These are phyloP conservation scores for Neurospora sp. DNA, from an alignment of 2,329 filamentous ascomycete genomes.

Conservation along the genomic window DNA sequence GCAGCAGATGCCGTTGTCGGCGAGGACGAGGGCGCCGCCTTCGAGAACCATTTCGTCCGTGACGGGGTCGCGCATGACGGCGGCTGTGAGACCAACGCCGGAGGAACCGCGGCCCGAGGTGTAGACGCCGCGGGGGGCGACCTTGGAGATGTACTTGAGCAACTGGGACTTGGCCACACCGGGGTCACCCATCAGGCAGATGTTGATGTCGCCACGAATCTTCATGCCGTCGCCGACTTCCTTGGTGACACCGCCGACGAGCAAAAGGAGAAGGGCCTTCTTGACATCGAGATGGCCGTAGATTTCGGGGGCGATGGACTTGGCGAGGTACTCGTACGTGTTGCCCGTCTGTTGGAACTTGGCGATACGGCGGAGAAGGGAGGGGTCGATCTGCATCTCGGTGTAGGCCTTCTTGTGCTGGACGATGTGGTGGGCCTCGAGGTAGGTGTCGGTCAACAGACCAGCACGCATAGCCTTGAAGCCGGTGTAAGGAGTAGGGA, in stretches of 20 bases:
- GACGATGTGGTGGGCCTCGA: slow-evolving; percentile 85
- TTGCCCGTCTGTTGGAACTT: slow-evolving; percentile 77
- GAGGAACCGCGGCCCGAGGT: slow-evolving; percentile 73
- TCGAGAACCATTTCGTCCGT: slow-evolving; percentile 80
- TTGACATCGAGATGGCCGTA: slow-evolving; percentile 96
- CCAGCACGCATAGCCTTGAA: slow-evolving; percentile 96
- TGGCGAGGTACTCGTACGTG: slow-evolving; percentile 89
- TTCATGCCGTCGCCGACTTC: slow-evolving; percentile 97
- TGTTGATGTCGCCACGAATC: slow-evolving; percentile 97
- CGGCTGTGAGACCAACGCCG: slow-evolving; percentile 72
- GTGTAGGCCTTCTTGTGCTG: slow-evolving; percentile 99
- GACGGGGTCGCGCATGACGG: slow-evolving; percentile 74
- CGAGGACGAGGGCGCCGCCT: slow-evolving; percentile 67
- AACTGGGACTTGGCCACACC: slow-evolving; percentile 99
- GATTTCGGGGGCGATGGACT: slow-evolving; percentile 95
- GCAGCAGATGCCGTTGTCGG: slow-evolving; percentile 76
- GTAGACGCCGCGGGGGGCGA: slow-evolving; percentile 84
- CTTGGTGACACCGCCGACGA: slow-evolving; percentile 94
- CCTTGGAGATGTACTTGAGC: slow-evolving; percentile 96
- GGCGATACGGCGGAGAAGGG: slow-evolving; percentile 73
- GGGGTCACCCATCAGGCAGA: slow-evolving; percentile 97
- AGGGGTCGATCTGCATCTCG: slow-evolving; percentile 74
- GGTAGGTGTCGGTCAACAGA: slow-evolving; percentile 91
- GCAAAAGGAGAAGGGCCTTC: slow-evolving; percentile 87
- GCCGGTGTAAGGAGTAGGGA: slow-evolving; percentile 96